Evolutionary conservation across 1,139 yeast genomes (phyloP).

Genomic region (Suhomyces kunorum): DNA sequence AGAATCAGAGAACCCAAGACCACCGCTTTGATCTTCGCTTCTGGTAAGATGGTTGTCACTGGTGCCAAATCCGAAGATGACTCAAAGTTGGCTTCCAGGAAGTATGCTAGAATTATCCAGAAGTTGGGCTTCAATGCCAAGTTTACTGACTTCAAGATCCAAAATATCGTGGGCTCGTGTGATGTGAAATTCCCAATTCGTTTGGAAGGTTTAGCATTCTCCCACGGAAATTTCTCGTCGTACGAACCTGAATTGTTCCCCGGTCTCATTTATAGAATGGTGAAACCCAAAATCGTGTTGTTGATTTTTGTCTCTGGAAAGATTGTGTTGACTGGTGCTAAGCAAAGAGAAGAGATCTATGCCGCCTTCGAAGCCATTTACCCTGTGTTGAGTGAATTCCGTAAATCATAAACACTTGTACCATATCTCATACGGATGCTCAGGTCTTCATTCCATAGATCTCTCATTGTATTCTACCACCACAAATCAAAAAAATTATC

Average conservation of each 20-base stretch:
- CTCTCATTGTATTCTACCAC: conserved; percentile 10
- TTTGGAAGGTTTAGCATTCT: conserved; percentile 94
- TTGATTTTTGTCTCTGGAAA: conserved; percentile 96
- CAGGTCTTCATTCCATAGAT: conserved; percentile 2
- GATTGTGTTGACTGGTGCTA: conserved; percentile 97
- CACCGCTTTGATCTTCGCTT: conserved; percentile 95
- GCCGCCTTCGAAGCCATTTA: conserved; percentile 98
- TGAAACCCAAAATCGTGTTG: conserved; percentile 94
- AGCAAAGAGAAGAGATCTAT: conserved; percentile 97
- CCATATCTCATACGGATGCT: conserved; percentile 7
- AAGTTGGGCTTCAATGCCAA: conserved; percentile 95
- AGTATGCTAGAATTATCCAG: conserved; percentile 96
- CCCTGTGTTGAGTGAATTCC: conserved; percentile 97
- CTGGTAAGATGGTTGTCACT: conserved; percentile 99
- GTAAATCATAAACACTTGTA: conserved; percentile 58
- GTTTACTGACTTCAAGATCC: conserved; percentile 96
- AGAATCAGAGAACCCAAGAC: conserved; percentile 99
- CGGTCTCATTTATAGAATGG: conserved; percentile 98
- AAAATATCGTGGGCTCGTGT: conserved; percentile 97
- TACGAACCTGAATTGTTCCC: conserved; percentile 99
- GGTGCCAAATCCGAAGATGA: conserved; percentile 99
- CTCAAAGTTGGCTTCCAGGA: conserved; percentile 93
- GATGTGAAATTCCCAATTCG: conserved; percentile 98
- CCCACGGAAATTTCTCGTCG: conserved; percentile 98
- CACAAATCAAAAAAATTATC: conserved; percentile 4